Conservation (phyloP, 176 grass and related monocot genomes). For the Alloteropsis semialata region DNA sequence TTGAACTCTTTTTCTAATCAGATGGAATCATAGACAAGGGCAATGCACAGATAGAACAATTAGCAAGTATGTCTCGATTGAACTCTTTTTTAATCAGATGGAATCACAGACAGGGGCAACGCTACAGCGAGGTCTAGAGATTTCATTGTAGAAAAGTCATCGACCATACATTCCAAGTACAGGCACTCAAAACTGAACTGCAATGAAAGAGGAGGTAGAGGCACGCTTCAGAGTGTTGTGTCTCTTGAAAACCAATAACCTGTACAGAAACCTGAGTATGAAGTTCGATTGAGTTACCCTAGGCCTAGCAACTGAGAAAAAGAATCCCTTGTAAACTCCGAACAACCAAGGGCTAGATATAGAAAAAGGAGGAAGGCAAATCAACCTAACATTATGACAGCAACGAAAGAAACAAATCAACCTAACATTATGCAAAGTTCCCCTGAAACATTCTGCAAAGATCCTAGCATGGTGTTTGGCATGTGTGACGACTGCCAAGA, state of each 20-base stretch:
- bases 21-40: background rate
- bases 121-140: background rate
- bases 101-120: background rate
- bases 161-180: background rate
- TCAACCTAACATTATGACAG: slow-evolving; percentile 27
- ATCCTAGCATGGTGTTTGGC: slow-evolving; percentile 45
- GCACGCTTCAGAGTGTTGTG: background rate
- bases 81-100: slow-evolving; percentile 2
- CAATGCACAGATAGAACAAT: background rate
- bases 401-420: slow-evolving; percentile 28
- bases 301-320: slow-evolving; percentile 27
- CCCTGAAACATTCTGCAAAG: slow-evolving; percentile 18
- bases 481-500: slow-evolving; percentile 23
- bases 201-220: background rate
- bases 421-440: slow-evolving; percentile 40
- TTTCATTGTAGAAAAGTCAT: background rate
- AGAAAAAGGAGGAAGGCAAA: slow-evolving; percentile 28
- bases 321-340: background rate
- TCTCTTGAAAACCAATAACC: slow-evolving; percentile 7
- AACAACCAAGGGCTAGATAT: slow-evolving; percentile 13
- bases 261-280: slow-evolving; percentile 38
- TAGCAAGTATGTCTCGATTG: too few relatives aligned
- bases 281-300: slow-evolving; percentile 36
- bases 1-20: background rate
- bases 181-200: background rate